Base-by-base conservation (phyloP, 805 yeast species). In the Priceomyces medius region DNA sequence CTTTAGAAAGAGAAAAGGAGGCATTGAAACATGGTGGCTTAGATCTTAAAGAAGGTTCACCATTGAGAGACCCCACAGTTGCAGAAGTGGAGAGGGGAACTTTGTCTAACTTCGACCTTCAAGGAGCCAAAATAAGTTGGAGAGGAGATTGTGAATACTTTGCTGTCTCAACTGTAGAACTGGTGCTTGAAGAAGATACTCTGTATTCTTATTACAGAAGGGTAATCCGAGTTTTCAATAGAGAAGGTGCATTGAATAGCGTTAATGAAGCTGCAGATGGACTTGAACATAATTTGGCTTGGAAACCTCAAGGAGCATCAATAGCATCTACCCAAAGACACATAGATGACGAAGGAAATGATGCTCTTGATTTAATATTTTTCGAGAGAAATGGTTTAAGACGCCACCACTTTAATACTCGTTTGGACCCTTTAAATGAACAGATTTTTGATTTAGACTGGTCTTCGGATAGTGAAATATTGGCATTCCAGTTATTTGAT, bases 351-450 rank as follows among this genome's bases (percentile, higher is more conserved):
- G 79, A 76, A 38, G 76, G 73, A 6, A 77, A 71, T 38, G 66
- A 64, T 17, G 71, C 59, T 1, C 55, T 73, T 44, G 77, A 75
- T 44, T 61, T 90, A 24, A 80, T 88, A 0, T 93, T 93, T 54
- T 90, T 87, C 56, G 99, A 93, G 64, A 78, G 88, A 58, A 93
- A 93, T 59, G 99, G 99, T 9, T 74, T 93, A 40, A 77, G 95
- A 58, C 93, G 90, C 53, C 93, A 95, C 39, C 89, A 85, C 50
- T 91, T 93, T 55, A 71, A 78, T 40, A 68, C 91, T 0, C 72
- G 93, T 45, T 65, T 85, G 32, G 69, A 80, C 27, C 68, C 81
- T 1, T 65, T 63, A 31, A 35, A 40, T 2, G 75, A 76, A 24
- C 59, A 60, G 7, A 70, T 90, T 17, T 47, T 63, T 7, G 70